Percentiles rank a stretch among this genome's conserved stretches.
Conservation (phyloP, 169 alveolate species). For the Condylostoma magnum region DNA sequence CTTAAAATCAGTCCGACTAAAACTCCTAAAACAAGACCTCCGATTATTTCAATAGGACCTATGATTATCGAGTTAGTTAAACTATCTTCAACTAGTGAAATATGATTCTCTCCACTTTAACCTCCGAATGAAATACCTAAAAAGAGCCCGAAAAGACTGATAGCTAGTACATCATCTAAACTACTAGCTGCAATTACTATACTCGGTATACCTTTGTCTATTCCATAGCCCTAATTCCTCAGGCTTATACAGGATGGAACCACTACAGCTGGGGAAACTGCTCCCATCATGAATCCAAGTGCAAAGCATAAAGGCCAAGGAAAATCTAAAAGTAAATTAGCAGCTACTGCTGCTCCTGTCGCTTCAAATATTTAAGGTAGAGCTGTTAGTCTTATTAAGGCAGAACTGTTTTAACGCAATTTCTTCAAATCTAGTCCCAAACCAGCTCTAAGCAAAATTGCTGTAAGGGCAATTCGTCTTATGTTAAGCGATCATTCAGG, state of each 20-base stretch:
- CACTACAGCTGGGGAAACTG: slow-evolving; percentile 46
- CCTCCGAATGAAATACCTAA: slow-evolving; percentile 23
- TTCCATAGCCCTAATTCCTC: slow-evolving; percentile 44
- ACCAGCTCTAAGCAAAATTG: slow-evolving; percentile 41
- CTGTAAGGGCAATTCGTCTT: background rate
- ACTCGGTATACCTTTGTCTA: slow-evolving; percentile 39
- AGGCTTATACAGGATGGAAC: slow-evolving; percentile 38
- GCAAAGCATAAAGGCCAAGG: slow-evolving; percentile 46
- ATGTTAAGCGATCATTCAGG: background rate
- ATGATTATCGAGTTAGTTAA: background rate
- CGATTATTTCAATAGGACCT: background rate
- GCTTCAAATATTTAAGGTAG: slow-evolving; percentile 43
- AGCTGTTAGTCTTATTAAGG: slow-evolving; percentile 26
- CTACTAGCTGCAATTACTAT: slow-evolving; percentile 52
- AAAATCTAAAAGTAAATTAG: slow-evolving; percentile 21
- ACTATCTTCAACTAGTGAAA: background rate
- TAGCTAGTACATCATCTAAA: slow-evolving; percentile 49
- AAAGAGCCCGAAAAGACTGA: slow-evolving; percentile 31
- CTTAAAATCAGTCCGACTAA: background rate
- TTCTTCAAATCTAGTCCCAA: slow-evolving; percentile 15
- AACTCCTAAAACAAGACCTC: background rate
- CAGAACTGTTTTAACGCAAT: slow-evolving; percentile 33
- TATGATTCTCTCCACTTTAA: background rate
- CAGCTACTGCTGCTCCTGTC: slow-evolving; percentile 7
- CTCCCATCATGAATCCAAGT: slow-evolving; percentile 38